These are phyloP conservation scores for Colletotrichum simmondsii DNA, from an alignment of 2,329 filamentous ascomycete genomes.

Conservation along the genomic window DNA sequence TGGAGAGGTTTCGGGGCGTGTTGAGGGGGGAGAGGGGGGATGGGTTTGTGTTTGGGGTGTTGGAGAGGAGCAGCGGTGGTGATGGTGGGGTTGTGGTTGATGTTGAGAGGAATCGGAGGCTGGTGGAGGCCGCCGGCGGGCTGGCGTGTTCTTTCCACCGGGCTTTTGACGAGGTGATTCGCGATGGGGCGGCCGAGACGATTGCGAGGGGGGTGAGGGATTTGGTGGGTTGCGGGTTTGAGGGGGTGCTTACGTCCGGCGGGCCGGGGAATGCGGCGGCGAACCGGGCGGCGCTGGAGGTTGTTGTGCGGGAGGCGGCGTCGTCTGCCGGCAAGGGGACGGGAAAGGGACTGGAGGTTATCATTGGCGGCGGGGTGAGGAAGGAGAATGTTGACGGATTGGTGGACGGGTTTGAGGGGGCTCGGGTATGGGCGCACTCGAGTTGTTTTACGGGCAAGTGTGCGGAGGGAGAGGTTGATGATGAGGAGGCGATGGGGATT, in stretches of 20 bases:
- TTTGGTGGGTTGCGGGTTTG: constrained; percentile 57
- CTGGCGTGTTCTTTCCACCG: constrained; percentile 64
- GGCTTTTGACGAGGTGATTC: constrained; percentile 63
- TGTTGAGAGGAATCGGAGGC: constrained; percentile 47
- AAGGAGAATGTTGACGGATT: constrained; percentile 49
- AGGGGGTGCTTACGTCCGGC: constrained; percentile 64
- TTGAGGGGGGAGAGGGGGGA: constrained; percentile 57
- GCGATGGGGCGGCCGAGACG: constrained; percentile 33
- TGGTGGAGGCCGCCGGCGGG: constrained; percentile 55
- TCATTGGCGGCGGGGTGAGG: constrained; percentile 64
- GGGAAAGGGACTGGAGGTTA: constrained; percentile 53
- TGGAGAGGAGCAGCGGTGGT: constrained; percentile 39
- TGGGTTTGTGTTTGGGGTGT: constrained; percentile 67
- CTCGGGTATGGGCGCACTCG: constrained; percentile 58
- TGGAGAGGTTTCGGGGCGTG: constrained; percentile 46
- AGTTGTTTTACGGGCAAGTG: constrained; percentile 48
- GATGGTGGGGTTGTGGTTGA: constrained; percentile 47
- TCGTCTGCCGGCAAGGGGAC: neutral
- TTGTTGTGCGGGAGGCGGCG: constrained; percentile 45
- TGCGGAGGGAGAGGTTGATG: constrained; percentile 23
- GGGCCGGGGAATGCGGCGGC: constrained; percentile 53
- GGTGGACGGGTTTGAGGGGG: constrained; percentile 40
- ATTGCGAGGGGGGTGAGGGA: constrained; percentile 43
- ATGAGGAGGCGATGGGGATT: constrained; percentile 29
- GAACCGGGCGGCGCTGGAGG: constrained; percentile 50